Evolutionary conservation across 2,329 filamentous ascomycete species (phyloP).

Genomic region (Venturia pyrina): DNA sequence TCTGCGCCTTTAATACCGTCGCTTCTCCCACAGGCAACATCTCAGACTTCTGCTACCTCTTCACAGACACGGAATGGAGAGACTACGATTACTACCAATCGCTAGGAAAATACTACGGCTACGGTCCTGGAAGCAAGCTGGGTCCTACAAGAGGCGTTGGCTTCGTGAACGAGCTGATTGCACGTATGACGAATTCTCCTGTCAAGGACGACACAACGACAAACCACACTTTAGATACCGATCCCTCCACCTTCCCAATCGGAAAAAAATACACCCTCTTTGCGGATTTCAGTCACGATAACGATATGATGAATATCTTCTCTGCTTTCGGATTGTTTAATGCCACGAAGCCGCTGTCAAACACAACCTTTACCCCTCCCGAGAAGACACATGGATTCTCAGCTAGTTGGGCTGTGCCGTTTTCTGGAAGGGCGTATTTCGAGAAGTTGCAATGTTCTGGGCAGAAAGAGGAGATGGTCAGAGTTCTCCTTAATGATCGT

Average conservation of each 20-base stretch:
- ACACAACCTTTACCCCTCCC: slow-evolving; percentile 38
- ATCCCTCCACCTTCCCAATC: slow-evolving; percentile 63
- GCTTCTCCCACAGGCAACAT: slow-evolving; percentile 38
- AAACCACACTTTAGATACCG: slow-evolving; percentile 65
- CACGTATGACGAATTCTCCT: slow-evolving; percentile 59
- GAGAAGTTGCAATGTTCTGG: slow-evolving; percentile 69
- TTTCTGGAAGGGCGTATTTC: slow-evolving; percentile 70
- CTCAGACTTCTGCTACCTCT: slow-evolving; percentile 69
- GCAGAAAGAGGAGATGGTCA: slow-evolving; percentile 56
- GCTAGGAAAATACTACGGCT: slow-evolving; percentile 77
- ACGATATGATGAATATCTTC: slow-evolving; percentile 69
- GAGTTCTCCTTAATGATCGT: slow-evolving; percentile 74
- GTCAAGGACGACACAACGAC: slow-evolving; percentile 66
- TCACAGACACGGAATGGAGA: slow-evolving; percentile 62
- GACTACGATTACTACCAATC: slow-evolving; percentile 73
- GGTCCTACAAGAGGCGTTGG: slow-evolving; percentile 80
- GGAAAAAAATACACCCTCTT: slow-evolving; percentile 51
- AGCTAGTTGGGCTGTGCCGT: slow-evolving; percentile 71
- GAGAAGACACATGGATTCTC: slow-evolving; percentile 56
- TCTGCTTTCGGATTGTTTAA: slow-evolving; percentile 73
- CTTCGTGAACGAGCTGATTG: slow-evolving; percentile 78
- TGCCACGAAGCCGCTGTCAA: slow-evolving; percentile 40
- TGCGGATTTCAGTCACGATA: slow-evolving; percentile 89
- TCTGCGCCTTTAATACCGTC: slow-evolving; percentile 81
- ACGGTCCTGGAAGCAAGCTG: slow-evolving; percentile 64